These are phyloP conservation scores for Neonectria faginata DNA, from an alignment of 2,329 filamentous ascomycete genomes.

Conservation along the genomic window DNA sequence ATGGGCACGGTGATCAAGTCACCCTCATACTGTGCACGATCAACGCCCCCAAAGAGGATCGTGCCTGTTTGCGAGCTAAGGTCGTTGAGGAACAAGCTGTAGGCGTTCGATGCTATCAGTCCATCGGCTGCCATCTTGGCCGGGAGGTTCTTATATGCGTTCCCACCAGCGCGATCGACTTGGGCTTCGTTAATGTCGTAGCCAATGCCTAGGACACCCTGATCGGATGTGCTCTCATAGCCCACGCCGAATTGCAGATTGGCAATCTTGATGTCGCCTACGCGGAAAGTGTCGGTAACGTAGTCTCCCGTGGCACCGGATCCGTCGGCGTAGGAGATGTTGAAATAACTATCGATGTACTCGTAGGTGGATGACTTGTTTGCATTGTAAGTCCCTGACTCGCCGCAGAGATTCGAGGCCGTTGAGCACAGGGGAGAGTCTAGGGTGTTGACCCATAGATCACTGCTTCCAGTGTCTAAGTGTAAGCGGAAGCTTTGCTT, in stretches of 20 bases:
- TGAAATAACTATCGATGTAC: constrained; percentile 81
- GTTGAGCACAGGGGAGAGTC: constrained; percentile 69
- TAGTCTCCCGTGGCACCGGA: constrained; percentile 84
- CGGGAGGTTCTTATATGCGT: constrained; percentile 76
- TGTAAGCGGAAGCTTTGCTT: constrained; percentile 68
- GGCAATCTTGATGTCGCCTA: constrained; percentile 66
- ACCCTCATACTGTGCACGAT: constrained; percentile 73
- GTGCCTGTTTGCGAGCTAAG: constrained; percentile 72
- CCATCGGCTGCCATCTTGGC: constrained; percentile 71
- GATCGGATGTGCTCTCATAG: constrained; percentile 68
- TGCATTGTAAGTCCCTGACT: constrained; percentile 75
- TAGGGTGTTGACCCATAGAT: constrained; percentile 77
- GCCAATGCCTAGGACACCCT: constrained; percentile 88
- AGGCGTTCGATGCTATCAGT: constrained; percentile 73
- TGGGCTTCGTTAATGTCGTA: constrained; percentile 84
- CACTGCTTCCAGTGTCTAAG: constrained; percentile 76
- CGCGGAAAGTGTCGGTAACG: constrained; percentile 76
- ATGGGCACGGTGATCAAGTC: constrained; percentile 75
- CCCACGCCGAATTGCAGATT: constrained; percentile 80
- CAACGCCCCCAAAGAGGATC: constrained; percentile 81
- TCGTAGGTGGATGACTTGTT: constrained; percentile 81
- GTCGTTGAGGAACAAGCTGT: constrained; percentile 82
- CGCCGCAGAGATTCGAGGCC: constrained; percentile 63
- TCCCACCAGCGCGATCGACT: constrained; percentile 65
- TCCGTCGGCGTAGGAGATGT: constrained; percentile 89